Conservation (phyloP, 1,139 yeast genomes). For the Hyphopichia fennica region DNA sequence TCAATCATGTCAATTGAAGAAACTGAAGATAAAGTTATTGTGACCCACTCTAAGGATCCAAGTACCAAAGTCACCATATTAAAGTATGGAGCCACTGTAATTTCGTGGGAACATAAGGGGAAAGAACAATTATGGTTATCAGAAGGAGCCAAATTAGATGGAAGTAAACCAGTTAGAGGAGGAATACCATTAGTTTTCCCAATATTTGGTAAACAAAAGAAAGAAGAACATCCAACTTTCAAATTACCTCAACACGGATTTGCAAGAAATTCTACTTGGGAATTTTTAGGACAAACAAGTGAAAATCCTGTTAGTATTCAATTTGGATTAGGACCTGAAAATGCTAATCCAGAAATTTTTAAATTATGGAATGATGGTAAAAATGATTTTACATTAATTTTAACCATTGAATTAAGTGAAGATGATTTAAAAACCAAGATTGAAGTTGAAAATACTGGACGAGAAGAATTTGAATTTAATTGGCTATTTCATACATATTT, state of each 20-base stretch:
- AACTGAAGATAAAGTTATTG: conserved; percentile 58
- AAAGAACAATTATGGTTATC: conserved; percentile 69
- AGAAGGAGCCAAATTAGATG: conserved; percentile 79
- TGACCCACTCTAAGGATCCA: conserved; percentile 56
- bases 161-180: conserved; percentile 91
- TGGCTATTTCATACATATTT: conserved; percentile 96
- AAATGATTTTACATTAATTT: conserved; percentile 72
- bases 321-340: conserved; percentile 86
- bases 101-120: conserved; percentile 72
- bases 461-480: conserved; percentile 72
- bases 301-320: conserved; percentile 65
- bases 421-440: conserved; percentile 65
- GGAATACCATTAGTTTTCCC: conserved; percentile 97
- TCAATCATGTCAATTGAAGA: conserved; percentile 58
- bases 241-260: conserved; percentile 92
- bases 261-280: conserved; percentile 90
- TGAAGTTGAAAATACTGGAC: conserved; percentile 72
- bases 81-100: conserved; percentile 84
- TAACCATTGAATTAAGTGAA: conserved; percentile 57
- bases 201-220: conserved; percentile 73
- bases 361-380: conserved; percentile 48
- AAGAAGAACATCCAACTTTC: conserved; percentile 35
- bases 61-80: conserved; percentile 63
- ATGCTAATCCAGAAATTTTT: conserved; percentile 66
- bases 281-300: conserved; percentile 79